These are phyloP conservation scores for Skeletonema grethae DNA, from an alignment of 108 stramenopile species.

Conservation along the genomic window DNA sequence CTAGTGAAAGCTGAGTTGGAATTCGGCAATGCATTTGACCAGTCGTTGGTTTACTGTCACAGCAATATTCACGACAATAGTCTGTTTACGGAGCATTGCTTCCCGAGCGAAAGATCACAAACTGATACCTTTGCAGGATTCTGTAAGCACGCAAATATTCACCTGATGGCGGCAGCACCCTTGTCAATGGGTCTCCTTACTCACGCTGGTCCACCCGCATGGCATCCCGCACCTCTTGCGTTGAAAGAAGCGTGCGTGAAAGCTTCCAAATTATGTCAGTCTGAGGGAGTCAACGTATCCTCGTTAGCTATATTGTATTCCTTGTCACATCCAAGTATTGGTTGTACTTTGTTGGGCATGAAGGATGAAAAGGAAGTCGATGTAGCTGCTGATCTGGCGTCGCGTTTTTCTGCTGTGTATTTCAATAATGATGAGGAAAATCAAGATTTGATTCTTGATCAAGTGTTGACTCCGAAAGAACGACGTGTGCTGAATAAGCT, in stretches of 20 bases:
- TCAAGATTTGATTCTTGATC: conserved; percentile 32
- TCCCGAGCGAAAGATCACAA: not conserved
- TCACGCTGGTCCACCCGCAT: conserved; percentile 51
- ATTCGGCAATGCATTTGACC: conserved; percentile 68
- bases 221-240: conserved; percentile 81
- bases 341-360: conserved; percentile 85
- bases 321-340: conserved; percentile 57
- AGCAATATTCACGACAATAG: conserved; percentile 80
- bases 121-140: conserved; percentile 56
- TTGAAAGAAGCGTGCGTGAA: conserved; percentile 68
- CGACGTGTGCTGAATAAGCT: conserved; percentile 31
- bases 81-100: conserved; percentile 45
- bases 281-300: conserved; percentile 56
- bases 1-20: conserved; percentile 48
- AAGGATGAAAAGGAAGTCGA: conserved; percentile 68
- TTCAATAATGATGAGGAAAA: conserved; percentile 19
- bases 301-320: conserved; percentile 68
- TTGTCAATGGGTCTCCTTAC: conserved; percentile 90
- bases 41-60: conserved; percentile 85
- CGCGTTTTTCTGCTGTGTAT: conserved; percentile 50
- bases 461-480: conserved; percentile 54
- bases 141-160: conserved; percentile 44
- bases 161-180: conserved; percentile 81
- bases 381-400: conserved; percentile 52
- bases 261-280: conserved; percentile 57